Conservation (phyloP, 768 basidiomycete genomes). For the Boletus subparvulus region DNA sequence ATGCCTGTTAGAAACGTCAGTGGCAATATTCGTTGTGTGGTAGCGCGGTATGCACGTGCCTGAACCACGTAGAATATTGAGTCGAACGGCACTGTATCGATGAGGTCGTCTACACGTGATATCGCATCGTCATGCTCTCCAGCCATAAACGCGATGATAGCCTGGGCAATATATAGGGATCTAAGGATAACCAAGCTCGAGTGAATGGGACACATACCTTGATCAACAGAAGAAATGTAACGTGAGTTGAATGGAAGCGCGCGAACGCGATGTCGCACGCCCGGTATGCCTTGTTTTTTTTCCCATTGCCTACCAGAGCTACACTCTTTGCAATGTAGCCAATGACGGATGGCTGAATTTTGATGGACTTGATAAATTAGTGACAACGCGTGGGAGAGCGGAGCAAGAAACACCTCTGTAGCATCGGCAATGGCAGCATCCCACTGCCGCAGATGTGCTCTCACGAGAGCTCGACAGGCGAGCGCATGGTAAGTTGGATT, state of each 20-base stretch:
- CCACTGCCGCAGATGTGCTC: too few species aligned
- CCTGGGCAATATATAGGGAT: too few species aligned
- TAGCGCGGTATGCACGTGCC: background rate
- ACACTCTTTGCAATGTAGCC: too few species aligned
- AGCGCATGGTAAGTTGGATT: too few species aligned
- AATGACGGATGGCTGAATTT: too few species aligned
- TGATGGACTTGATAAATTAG: too few species aligned
- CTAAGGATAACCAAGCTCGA: too few species aligned
- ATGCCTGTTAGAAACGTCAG: background rate
- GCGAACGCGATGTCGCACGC: background rate
- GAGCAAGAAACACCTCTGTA: too few species aligned
- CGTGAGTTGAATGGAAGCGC: background rate
- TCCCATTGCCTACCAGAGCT: too few species aligned
- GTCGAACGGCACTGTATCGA: background rate
- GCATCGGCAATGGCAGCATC: background rate
- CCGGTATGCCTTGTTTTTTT: background rate
- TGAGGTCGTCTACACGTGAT: background rate
- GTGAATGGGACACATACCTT: background rate
- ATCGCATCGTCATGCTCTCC: background rate
- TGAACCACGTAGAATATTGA: background rate
- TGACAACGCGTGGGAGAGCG: too few species aligned
- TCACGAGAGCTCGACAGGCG: too few species aligned
- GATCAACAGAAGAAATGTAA: background rate
- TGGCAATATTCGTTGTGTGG: background rate
- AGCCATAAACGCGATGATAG: background rate